Evolutionary conservation across 2,329 filamentous ascomycete genomes (phyloP), one percentile per base, ranked within the genome.

Genomic region (Aspergillus viridinutans): DNA sequence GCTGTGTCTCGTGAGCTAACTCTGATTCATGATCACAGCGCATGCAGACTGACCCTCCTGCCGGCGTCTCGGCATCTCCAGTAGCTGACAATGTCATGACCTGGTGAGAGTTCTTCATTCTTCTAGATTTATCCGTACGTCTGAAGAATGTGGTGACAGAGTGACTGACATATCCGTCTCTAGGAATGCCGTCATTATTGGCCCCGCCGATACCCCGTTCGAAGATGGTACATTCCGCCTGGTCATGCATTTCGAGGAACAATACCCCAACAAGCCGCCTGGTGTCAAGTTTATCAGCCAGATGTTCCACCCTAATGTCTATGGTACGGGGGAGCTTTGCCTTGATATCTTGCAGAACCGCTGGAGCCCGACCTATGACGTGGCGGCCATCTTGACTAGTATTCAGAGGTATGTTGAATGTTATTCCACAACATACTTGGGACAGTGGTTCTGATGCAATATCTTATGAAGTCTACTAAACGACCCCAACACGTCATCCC

Each of bases 221-320:
- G 94, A 99, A 77, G 94, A 99, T 75, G 94, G 94, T 61, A 99
- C 94, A 23, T 99, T 99, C 75, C 84, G 93, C 64, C 87, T 99
- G 10, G 92, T 97, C 52, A 97, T 99, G 93, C 92, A 97, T 72
- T 99, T 99, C 67, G 94, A 97, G 73, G 94, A 99, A 75, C 92
- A 96, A 70, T 99, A 99, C 69, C 94, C 94, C 29, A 99, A 97
- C 79, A 97, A 97, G 75, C 94, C 94, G 4, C 94, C 94, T 0
- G 90, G 92, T 35, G 94, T 97, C 78, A 97, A 97, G 73, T 99
- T 99, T 74, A 96, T 99, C 74, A 96, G 90, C 76, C 87, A 94
- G 74, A 99, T 99, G 94, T 99, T 99, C 76, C 94, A 99, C 69
- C 94, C 94, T 20, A 99, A 99, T 71, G 94, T 99, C 56, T 99